Evolutionary conservation across 78 protist genomes (phyloP).

Genomic region (Pigoraptor vietnamica): DNA sequence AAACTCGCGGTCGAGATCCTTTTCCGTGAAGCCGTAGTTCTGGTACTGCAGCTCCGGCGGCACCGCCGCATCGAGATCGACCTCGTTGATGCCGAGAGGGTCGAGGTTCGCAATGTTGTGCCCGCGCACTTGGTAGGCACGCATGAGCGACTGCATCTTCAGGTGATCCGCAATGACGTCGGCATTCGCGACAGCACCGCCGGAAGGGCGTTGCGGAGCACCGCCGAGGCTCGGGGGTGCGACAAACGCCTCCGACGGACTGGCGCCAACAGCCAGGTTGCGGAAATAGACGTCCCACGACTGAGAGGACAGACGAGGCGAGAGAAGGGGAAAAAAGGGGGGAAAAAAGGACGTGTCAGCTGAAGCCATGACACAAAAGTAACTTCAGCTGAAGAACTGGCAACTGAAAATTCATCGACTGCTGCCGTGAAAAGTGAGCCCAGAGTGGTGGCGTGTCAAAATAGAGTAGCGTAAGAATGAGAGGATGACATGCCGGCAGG

Average conservation of each 20-base stretch:
- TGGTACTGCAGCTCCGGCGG: neutral
- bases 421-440: neutral
- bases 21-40: neutral
- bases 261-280: neutral
- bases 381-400: neutral
- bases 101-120: neutral
- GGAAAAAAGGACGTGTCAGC: too few species aligned
- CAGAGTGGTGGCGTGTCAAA: neutral
- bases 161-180: neutral
- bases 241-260: neutral
- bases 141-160: neutral
- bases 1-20: neutral
- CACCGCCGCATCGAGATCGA: neutral
- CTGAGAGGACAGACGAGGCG: neutral
- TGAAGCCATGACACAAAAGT: too few species aligned
- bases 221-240: neutral
- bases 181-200: neutral
- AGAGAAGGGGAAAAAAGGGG: too few species aligned
- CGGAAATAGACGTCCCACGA: neutral
- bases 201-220: neutral
- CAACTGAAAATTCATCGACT: neutral
- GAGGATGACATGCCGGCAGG: too few species aligned
- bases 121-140: neutral
- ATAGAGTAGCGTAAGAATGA: neutral
- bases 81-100: neutral